Base-by-base conservation (phyloP, 1,284 basidiomycete genomes). In the Ustilago trichophora region DNA sequence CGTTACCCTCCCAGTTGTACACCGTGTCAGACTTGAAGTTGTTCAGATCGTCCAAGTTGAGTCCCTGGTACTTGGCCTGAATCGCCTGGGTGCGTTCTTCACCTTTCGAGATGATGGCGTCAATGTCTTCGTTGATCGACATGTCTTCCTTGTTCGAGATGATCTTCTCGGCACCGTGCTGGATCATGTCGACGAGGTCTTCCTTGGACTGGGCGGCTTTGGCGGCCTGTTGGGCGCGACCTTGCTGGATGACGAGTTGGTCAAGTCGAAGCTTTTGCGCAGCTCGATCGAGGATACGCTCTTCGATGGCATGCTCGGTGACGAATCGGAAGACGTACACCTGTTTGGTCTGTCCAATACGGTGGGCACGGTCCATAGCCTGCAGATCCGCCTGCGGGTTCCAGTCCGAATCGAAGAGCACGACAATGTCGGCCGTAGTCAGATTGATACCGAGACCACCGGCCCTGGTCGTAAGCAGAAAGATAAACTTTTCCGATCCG, bases 331-430 rank as follows among this genome's bases (percentile, higher is more conserved):
- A 99, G 1, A 98, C 96, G 77, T 95, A 96, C 16, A 98, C 95
- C 83, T 98, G 95, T 83, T 98, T 98, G 44, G 91, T 98, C 84
- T 98, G 96, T 2, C 95, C 95, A 66, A 98, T 98, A 73, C 95
- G 91, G 83, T 98, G 95, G 0, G 95, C 95, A 69, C 95, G 91
- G 81, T 98, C 95, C 96, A 98, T 98, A 6, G 96, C 96, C 82
- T 98, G 96, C 52, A 98, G 82, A 85, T 99, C 96, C 4, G 95
- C 95, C 83, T 99, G 95, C 1, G 96, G 95, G 82, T 98, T 98
- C 95, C 95, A 98, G 83, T 98, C 96, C 67, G 90, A 91, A 80
- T 99, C 96, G 73, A 98, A 98, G n/a, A 98, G 84, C 0, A 99
- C 89, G 40, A 99, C 95, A 50, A 97, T 87, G 82, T 98, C 96